Evolutionary conservation across 2,329 filamentous ascomycete genomes (phyloP), one percentile per base, ranked within the genome.

Genomic region (Sclerotinia glacialis): DNA sequence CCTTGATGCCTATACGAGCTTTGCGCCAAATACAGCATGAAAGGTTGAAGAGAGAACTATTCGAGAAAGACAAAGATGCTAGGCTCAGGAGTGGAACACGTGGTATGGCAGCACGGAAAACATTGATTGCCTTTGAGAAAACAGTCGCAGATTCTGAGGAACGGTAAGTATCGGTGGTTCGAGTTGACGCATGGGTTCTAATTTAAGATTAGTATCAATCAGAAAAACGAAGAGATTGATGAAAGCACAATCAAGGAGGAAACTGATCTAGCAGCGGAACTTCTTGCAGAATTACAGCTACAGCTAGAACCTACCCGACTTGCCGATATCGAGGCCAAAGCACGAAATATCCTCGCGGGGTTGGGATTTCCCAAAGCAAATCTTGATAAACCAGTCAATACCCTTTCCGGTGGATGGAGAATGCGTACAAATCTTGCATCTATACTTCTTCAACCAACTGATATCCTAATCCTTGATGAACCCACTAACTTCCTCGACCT

Each of bases 401-500:
- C 85, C 46, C 80, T 96, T 2, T 95, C 91, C 0, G 92, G 92
- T 8, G 92, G 89, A 2, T 92, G 89, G 89, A 84, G 82, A 68
- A 92, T 91, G 86, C 84, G 89, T 12, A 86, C 85, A 37, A 81
- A 86, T 67, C 81, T 92, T 0, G 88, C 89, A 2, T 80, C 81
- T 3, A 85, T 86, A 0, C 81, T 96, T 5, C 84, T 92, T 1
- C 89, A 93, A 69, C 85, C 89, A 9, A 85, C 88, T 0, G 91
- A 96, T 71, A 86, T 96, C 2, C 23, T 96, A 67, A 88, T 96
- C 61, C 85, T 96, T 2, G 92, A 96, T 76, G 92, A 96, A 75
- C 92, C 92, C 0, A 96, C 92, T 44, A 96, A 96, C 74, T 96
- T 92, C 74, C 83, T 96, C 1, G 92, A 96, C 73, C 80, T 96